phyloP scores from a whole-genome alignment of 2,329 filamentous ascomycete genomes.

The Trichothecium sympodiale region DNA sequence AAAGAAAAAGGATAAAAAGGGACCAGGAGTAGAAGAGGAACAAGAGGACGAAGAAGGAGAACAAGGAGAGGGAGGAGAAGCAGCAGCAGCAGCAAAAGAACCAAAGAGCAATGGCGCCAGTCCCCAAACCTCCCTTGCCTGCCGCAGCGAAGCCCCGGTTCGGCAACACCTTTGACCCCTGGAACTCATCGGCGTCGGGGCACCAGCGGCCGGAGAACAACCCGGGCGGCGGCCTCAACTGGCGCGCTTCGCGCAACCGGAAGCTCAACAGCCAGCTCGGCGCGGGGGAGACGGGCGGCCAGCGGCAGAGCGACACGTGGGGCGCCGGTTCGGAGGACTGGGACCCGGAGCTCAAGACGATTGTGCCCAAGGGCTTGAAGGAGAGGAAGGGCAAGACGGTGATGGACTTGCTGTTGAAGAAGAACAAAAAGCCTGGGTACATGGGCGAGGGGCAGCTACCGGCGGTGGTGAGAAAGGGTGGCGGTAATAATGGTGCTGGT shows the following conservation, averaged over 20 bases:
- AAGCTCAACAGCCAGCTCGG: constrained; percentile 64
- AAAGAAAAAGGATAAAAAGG: too few relatives aligned
- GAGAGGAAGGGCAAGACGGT: constrained; percentile 32
- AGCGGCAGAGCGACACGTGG: constrained; percentile 51
- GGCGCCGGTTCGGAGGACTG: constrained; percentile 51
- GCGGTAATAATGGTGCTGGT: neutral
- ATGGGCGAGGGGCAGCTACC: constrained; percentile 20
- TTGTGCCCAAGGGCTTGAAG: constrained; percentile 31
- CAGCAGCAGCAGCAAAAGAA: too few relatives aligned
- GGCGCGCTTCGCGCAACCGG: constrained; percentile 57
- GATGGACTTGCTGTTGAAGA: constrained; percentile 47
- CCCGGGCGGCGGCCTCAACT: constrained; percentile 48
- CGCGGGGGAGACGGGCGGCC: constrained; percentile 40
- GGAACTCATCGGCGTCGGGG: constrained; percentile 64
- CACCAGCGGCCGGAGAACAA: constrained; percentile 67
- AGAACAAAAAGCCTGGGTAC: constrained; percentile 28
- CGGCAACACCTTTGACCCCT: constrained; percentile 47
- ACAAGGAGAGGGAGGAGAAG: too few relatives aligned
- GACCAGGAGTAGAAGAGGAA: too few relatives aligned
- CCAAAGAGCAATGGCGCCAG: too few relatives aligned
- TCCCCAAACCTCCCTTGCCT: constrained; percentile 9
- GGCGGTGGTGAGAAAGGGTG: neutral
- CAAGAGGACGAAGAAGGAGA: too few relatives aligned
- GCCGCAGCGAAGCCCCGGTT: constrained; percentile 29
- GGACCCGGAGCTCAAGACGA: constrained; percentile 29